phyloP scores from a whole-genome alignment of 176 grass and related monocot species.

The Luzula sylvatica region DNA sequence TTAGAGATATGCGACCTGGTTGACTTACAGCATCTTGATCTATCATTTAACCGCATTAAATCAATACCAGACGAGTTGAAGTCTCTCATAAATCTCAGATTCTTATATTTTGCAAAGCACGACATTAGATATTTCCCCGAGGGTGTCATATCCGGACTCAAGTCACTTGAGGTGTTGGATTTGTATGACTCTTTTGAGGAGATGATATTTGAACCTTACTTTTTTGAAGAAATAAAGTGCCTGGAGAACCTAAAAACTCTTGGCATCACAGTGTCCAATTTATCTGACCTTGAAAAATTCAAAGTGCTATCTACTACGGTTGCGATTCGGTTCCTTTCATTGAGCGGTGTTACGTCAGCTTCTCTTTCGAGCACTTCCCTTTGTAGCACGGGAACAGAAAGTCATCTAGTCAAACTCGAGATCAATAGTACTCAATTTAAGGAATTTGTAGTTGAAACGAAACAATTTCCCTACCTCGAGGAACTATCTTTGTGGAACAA shows the following conservation, averaged over 20 bases:
- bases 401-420: constrained; percentile 1
- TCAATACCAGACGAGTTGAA: constrained; percentile 7
- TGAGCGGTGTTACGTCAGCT: background rate
- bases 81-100: constrained; percentile 16
- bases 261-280: constrained; percentile 6
- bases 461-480: no score
- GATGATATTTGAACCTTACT: background rate
- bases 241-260: constrained; percentile 16
- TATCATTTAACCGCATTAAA: background rate
- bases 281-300: constrained; percentile 5
- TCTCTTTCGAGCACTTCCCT: constrained; percentile 10
- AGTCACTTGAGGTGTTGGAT: constrained; percentile 11
- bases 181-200: background rate
- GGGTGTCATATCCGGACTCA: constrained; percentile 7
- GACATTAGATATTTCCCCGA: background rate
- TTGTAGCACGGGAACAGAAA: background rate
- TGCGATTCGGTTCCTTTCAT: background rate
- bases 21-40: constrained; percentile 20
- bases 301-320: background rate
- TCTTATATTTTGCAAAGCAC: constrained; percentile 11
- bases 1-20: constrained; percentile 17
- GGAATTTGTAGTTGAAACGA: no score
- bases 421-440: no score
- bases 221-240: constrained; percentile 13
- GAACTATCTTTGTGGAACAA: no score